A percentile compares a stretch with the other conserved stretches of the same genome.
Evolutionary conservation across 1,284 basidiomycete species (phyloP).

Genomic region (Mycosarcoma mackinlayi): DNA sequence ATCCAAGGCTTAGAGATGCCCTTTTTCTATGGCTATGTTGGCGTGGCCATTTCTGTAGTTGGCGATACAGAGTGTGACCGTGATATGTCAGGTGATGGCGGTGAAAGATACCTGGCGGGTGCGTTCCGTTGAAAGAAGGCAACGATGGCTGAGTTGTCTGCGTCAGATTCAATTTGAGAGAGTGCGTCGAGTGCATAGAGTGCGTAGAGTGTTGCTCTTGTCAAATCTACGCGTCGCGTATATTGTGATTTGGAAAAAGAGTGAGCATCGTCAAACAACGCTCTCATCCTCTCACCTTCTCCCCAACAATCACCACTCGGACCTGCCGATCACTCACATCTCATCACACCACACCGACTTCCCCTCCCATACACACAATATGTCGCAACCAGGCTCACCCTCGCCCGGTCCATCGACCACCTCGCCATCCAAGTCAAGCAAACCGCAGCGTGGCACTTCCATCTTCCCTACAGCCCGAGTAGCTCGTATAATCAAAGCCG

Average conservation of each 20-base stretch:
- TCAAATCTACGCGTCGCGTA: constrained; percentile 34
- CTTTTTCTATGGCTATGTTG: background rate
- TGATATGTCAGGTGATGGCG: too few species aligned
- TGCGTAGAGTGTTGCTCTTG: constrained; percentile 24
- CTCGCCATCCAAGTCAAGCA: constrained; percentile 7
- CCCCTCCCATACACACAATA: background rate
- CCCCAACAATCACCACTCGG: background rate
- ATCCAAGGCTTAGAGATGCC: background rate
- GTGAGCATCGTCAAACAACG: background rate
- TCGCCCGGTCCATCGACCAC: constrained; percentile 15
- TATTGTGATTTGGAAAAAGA: constrained; percentile 15
- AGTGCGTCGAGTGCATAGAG: background rate
- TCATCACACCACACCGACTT: background rate
- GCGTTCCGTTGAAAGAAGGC: background rate
- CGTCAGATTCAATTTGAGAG: background rate
- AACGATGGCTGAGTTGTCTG: constrained; percentile 2
- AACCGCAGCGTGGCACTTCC: constrained; percentile 37
- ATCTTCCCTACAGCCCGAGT: constrained; percentile 56
- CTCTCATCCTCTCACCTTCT: background rate
- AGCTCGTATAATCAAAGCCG: constrained; percentile 61
- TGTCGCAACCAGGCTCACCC: constrained; percentile 18
- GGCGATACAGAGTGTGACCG: background rate
- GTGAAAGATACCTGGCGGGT: too few species aligned
- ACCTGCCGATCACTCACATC: too few species aligned
- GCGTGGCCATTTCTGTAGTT: constrained; percentile 10